phyloP scores from a whole-genome alignment of 129 eudicot genomes.

The Flaveria brownii region DNA sequence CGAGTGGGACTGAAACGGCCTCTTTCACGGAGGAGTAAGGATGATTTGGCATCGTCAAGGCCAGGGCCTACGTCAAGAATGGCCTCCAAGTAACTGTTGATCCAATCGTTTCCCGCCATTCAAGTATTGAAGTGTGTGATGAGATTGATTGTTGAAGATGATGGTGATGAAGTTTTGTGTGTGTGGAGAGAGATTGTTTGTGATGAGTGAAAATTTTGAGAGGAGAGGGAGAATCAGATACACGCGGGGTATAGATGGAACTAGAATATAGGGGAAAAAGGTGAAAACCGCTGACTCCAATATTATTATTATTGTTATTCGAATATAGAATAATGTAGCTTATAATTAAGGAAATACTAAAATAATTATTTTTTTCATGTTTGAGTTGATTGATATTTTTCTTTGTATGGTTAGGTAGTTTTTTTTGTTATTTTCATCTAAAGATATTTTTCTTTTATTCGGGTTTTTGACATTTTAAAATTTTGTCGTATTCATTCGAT shows the following conservation, averaged over 20 bases:
- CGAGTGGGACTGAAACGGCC: conserved; percentile 94
- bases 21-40: conserved; percentile 78
- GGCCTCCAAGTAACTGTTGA: conserved; percentile 95
- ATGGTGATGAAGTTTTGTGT: background rate
- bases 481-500: too few species aligned
- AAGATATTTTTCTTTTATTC: too few species aligned
- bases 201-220: conserved; percentile 11
- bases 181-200: conserved; percentile 21
- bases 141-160: background rate
- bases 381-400: too few species aligned
- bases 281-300: conserved; percentile 8
- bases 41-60: conserved; percentile 72
- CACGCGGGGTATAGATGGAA: conserved; percentile 19
- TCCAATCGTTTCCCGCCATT: conserved; percentile 99
- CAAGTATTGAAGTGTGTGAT: background rate
- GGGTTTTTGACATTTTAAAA: too few species aligned
- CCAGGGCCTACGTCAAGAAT: conserved; percentile 95
- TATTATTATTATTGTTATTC: too few species aligned
- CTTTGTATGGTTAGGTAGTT: too few species aligned
- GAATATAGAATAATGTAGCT: too few species aligned
- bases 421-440: too few species aligned
- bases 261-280: conserved; percentile 30
- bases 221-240: conserved; percentile 28
- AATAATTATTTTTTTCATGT: too few species aligned
- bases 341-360: too few species aligned